phyloP scores from a whole-genome alignment of 1,284 basidiomycete genomes.

The Schizopora paradoxa region DNA sequence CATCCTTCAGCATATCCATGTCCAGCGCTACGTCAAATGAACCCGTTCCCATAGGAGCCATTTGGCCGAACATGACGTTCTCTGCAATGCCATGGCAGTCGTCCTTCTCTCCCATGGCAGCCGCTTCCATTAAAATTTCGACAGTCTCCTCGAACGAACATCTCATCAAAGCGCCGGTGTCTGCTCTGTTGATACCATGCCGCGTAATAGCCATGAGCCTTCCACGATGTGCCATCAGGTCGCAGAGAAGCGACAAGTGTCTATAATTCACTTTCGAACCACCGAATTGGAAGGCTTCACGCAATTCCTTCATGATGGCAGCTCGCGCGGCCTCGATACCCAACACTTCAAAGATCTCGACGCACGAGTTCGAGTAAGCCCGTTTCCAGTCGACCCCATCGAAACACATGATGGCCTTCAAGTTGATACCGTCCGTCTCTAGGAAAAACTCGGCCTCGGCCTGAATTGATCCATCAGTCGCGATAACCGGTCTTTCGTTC shows the following conservation, averaged over 20 bases:
- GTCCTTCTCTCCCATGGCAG: constrained; percentile 95
- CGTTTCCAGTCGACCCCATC: constrained; percentile 91
- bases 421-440: constrained; percentile 95
- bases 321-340: constrained; percentile 97
- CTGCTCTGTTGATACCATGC: constrained; percentile 97
- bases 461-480: constrained; percentile 60
- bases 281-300: constrained; percentile 96
- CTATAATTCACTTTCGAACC: constrained; percentile 99
- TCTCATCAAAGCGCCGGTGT: constrained; percentile 95
- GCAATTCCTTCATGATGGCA: constrained; percentile 89
- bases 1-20: constrained; percentile 98
- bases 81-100: constrained; percentile 98
- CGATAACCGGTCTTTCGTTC: constrained; percentile 74
- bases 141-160: constrained; percentile 99
- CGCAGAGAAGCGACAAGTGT: constrained; percentile 91
- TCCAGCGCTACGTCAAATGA: constrained; percentile 95
- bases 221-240: constrained; percentile 98
- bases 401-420: constrained; percentile 91
- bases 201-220: constrained; percentile 98
- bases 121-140: constrained; percentile 98
- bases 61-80: constrained; percentile 97
- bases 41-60: constrained; percentile 97
- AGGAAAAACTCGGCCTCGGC: constrained; percentile 90
- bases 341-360: constrained; percentile 93
- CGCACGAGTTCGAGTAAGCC: constrained; percentile 96